Conservation (phyloP, 371 early-diverging fungal genomes). For the Paraphysoderma sedebokerense region DNA sequence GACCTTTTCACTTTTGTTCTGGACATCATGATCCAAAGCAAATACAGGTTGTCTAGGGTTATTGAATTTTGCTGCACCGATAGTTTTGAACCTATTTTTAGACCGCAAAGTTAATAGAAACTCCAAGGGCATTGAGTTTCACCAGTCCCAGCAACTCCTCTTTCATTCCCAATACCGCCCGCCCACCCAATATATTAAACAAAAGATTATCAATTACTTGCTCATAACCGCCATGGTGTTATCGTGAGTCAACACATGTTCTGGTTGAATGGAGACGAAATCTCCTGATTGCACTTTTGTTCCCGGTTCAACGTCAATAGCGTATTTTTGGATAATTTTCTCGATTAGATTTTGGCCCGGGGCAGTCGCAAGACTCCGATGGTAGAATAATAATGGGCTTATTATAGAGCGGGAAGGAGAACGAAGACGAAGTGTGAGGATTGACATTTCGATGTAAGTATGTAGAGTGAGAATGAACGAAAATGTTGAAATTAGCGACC, state of each 20-base stretch:
- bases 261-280: slow-evolving; percentile 79
- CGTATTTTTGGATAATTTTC: slow-evolving; percentile 79
- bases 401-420: too few relatives aligned
- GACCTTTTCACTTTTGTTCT: slow-evolving; percentile 70
- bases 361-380: neutral
- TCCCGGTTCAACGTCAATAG: slow-evolving; percentile 46
- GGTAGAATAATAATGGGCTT: too few relatives aligned
- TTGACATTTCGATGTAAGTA: too few relatives aligned
- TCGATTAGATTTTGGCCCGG: slow-evolving; percentile 67
- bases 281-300: slow-evolving; percentile 66
- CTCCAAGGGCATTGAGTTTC: neutral
- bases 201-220: slow-evolving; percentile 33
- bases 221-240: slow-evolving; percentile 87
- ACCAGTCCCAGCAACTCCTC: neutral
- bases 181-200: neutral
- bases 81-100: slow-evolving; percentile 63
- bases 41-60: slow-evolving; percentile 76
- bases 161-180: neutral
- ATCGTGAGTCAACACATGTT: slow-evolving; percentile 87
- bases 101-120: neutral
- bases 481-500: too few relatives aligned
- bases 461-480: too few relatives aligned
- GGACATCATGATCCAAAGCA: slow-evolving; percentile 92
- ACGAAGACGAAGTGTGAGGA: too few relatives aligned
- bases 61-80: slow-evolving; percentile 63